phyloP scores from a whole-genome alignment of 1,139 yeast genomes.

The Yamadazyma mexicana region DNA sequence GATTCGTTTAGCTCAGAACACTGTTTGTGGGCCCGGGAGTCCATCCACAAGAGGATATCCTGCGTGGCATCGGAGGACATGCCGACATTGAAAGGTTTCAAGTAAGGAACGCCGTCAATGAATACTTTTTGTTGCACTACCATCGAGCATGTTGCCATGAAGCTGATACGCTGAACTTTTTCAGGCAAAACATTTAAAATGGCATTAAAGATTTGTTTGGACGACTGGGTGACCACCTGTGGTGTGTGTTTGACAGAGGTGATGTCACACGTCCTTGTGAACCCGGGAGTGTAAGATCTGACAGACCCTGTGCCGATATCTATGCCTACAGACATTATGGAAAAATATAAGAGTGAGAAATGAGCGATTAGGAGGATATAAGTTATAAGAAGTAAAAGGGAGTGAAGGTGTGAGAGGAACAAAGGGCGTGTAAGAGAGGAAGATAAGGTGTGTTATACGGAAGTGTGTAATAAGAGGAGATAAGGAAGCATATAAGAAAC shows the following conservation, averaged over 20 bases:
- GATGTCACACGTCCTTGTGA: constrained; percentile 16
- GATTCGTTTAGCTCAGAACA: constrained; percentile 28
- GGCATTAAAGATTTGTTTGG: constrained; percentile 31
- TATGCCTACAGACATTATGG: constrained; percentile 34
- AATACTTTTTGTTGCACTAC: constrained; percentile 32
- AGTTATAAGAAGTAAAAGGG: too few relatives aligned
- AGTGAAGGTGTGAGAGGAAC: too few relatives aligned
- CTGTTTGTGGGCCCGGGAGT: constrained; percentile 40
- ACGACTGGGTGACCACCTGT: constrained; percentile 40
- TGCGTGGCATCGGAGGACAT: constrained; percentile 15
- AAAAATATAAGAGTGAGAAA: too few relatives aligned
- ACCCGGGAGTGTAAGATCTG: constrained; percentile 21
- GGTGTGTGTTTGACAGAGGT: constrained; percentile 12
- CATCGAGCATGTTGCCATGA: constrained; percentile 58
- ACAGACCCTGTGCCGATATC: constrained; percentile 59
- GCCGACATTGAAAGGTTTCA: constrained; percentile 28
- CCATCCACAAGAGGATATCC: constrained; percentile 63
- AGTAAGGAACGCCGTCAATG: constrained; percentile 16
- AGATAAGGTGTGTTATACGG: too few relatives aligned
- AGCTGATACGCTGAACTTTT: constrained; percentile 18
- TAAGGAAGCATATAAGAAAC: too few relatives aligned
- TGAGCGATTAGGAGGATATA: too few relatives aligned
- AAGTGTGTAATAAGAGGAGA: too few relatives aligned
- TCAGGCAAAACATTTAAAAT: constrained; percentile 13
- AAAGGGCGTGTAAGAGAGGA: too few relatives aligned